Conservation (phyloP, 306 rosid genomes). For the Vachellia pachyceras region DNA sequence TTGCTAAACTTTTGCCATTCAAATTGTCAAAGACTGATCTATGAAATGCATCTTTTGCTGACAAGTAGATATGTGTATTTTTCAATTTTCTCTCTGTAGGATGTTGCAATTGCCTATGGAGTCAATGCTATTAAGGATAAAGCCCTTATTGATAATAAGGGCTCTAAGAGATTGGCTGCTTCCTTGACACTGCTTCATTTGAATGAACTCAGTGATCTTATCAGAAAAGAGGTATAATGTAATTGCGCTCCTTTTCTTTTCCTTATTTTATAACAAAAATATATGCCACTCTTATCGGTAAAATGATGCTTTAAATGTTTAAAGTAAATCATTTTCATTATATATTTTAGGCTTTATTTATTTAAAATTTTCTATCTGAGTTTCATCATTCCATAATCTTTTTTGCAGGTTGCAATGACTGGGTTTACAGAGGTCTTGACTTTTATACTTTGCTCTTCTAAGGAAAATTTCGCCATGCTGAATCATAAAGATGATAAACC, state of each 20-base stretch:
- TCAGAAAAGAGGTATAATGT: slow-evolving; percentile 73
- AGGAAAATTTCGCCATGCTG: slow-evolving; percentile 80
- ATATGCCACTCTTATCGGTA: not conserved
- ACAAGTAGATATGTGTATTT: not conserved
- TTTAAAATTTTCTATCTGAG: slow-evolving; percentile 23
- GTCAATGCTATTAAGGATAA: slow-evolving; percentile 79
- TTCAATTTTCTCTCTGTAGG: slow-evolving; percentile 52
- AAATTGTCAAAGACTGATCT: not conserved
- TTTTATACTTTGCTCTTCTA: slow-evolving; percentile 80
- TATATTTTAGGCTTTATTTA: slow-evolving; percentile 28
- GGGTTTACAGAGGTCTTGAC: slow-evolving; percentile 96
- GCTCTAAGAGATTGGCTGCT: slow-evolving; percentile 70
- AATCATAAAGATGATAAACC: slow-evolving; percentile 75
- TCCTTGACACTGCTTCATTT: slow-evolving; percentile 74
- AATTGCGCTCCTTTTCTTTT: not conserved
- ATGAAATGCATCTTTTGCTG: slow-evolving; percentile 29
- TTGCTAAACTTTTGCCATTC: not conserved
- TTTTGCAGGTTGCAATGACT: slow-evolving; percentile 70
- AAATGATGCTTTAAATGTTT: not conserved
- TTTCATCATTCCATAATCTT: slow-evolving; percentile 25
- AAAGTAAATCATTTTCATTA: slow-evolving; percentile 5
- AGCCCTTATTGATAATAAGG: slow-evolving; percentile 79
- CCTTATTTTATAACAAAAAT: not conserved
- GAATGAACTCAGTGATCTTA: slow-evolving; percentile 81
- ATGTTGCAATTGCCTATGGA: slow-evolving; percentile 95